A percentile compares a stretch with the other conserved stretches of the same genome.
phyloP scores from a whole-genome alignment of 495 filamentous ascomycete genomes.

The Aspergillus incahuasiensis region DNA sequence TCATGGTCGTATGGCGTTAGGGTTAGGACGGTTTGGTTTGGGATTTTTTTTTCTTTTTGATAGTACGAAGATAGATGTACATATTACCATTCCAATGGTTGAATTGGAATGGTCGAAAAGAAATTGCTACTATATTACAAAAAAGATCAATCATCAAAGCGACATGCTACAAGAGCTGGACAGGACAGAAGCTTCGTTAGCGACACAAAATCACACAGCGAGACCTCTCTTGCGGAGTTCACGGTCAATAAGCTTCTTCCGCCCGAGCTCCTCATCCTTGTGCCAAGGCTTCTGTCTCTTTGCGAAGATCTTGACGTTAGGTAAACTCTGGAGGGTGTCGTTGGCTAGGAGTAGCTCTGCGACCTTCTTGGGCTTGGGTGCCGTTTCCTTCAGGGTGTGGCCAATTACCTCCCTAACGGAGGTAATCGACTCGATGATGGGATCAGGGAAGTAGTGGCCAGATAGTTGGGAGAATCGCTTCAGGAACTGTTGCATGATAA shows the following conservation, averaged over 20 bases:
- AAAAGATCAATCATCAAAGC: conserved; percentile 14
- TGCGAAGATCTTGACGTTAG: conserved; percentile 65
- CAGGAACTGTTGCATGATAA: conserved; percentile 49
- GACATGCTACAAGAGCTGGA: conserved; percentile 22
- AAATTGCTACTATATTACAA: conserved; percentile 24
- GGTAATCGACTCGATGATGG: conserved; percentile 46
- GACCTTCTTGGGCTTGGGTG: conserved; percentile 57
- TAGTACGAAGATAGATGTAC: background rate
- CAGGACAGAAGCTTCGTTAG: conserved; percentile 1
- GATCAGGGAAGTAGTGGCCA: conserved; percentile 67
- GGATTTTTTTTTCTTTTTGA: background rate
- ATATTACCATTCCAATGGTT: conserved; percentile 8
- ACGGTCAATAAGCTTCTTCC: conserved; percentile 78
- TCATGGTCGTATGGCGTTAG: conserved; percentile 5
- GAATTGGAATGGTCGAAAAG: conserved; percentile 1
- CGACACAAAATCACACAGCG: conserved; percentile 4
- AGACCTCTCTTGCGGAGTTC: conserved; percentile 63
- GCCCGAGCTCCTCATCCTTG: conserved; percentile 69
- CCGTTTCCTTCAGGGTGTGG: conserved; percentile 38
- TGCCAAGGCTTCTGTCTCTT: conserved; percentile 60
- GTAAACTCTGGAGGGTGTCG: conserved; percentile 42
- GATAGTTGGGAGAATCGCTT: conserved; percentile 77
- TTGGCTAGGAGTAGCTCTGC: conserved; percentile 32
- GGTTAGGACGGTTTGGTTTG: conserved; percentile 5
- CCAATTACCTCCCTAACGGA: conserved; percentile 55